Evolutionary conservation across 805 yeast genomes (phyloP).

Genomic region (Pichia heedii): DNA sequence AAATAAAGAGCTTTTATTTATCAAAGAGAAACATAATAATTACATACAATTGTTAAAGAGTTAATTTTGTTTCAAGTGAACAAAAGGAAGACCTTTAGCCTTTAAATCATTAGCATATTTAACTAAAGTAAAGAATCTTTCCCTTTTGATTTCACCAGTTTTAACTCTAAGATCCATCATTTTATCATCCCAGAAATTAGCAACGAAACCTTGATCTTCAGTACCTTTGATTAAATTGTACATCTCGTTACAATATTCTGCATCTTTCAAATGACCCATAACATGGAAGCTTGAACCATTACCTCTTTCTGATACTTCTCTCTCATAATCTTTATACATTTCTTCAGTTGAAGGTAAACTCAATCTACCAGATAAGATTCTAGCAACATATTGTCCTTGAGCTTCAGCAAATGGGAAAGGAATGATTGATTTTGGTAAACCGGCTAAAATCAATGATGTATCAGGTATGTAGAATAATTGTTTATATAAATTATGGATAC

Average conservation of each 20-base stretch:
- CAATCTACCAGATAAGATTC: slow-evolving; percentile 34
- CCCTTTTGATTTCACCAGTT: slow-evolving; percentile 22
- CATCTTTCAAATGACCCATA: slow-evolving; percentile 48
- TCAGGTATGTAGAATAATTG: slow-evolving; percentile 39
- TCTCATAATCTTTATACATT: slow-evolving; percentile 28
- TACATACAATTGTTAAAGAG: too few species aligned
- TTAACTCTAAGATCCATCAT: slow-evolving; percentile 19
- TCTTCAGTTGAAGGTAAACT: slow-evolving; percentile 31
- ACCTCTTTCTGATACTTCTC: slow-evolving; percentile 35
- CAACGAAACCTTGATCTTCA: slow-evolving; percentile 27
- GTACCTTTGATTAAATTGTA: slow-evolving; percentile 29
- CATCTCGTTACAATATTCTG: slow-evolving; percentile 44
- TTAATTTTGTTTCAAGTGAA: slow-evolving; percentile 5
- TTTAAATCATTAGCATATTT: slow-evolving; percentile 22
- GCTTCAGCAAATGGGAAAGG: slow-evolving; percentile 44
- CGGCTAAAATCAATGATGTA: slow-evolving; percentile 35
- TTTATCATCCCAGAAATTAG: slow-evolving; percentile 24
- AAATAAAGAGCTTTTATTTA: too few species aligned
- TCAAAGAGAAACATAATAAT: too few species aligned
- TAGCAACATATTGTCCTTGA: slow-evolving; percentile 37
- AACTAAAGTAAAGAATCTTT: slow-evolving; percentile 22
- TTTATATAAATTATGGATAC: slow-evolving; percentile 33
- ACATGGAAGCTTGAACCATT: slow-evolving; percentile 42
- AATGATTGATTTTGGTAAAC: slow-evolving; percentile 36
- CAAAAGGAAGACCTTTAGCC: slow-evolving; percentile 19